Percentiles rank a stretch among this genome's conserved stretches.
phyloP scores from a whole-genome alignment of 495 filamentous ascomycete genomes.

The Tuber borchii region DNA sequence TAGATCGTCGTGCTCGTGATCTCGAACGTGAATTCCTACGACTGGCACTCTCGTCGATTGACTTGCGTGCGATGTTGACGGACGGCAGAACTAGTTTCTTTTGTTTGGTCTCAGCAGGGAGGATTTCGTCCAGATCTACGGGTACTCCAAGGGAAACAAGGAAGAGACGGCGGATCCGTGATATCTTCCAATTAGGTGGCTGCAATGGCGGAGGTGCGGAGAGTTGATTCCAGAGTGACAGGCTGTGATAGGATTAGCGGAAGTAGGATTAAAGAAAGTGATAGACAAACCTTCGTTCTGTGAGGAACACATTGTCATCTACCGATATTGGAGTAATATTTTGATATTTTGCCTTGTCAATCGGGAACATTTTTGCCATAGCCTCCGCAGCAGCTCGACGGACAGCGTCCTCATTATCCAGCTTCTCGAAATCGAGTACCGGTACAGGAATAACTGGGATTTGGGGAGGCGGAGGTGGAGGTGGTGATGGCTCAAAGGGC shows the following conservation, averaged over 20 bases:
- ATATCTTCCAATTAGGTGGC: conserved; percentile 96
- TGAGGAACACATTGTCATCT: conserved; percentile 58
- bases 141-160: conserved; percentile 93
- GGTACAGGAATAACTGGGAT: conserved; percentile 33
- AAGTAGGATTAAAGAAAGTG: conserved; percentile 33
- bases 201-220: conserved; percentile 89
- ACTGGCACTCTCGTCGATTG: conserved; percentile 16
- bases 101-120: conserved; percentile 83
- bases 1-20: conserved; percentile 38
- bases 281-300: conserved; percentile 49
- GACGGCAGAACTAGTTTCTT: conserved; percentile 94
- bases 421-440: conserved; percentile 63
- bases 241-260: conserved; percentile 54
- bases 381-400: conserved; percentile 50
- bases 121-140: conserved; percentile 92
- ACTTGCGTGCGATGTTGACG: conserved; percentile 51
- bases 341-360: conserved; percentile 48
- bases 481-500: conserved; percentile 42
- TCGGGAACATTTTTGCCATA: conserved; percentile 54
- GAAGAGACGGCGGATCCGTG: conserved; percentile 90
- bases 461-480: conserved; percentile 45
- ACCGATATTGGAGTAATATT: conserved; percentile 46
- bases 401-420: conserved; percentile 50
- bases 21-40: conserved; percentile 39
- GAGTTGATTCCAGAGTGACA: conserved; percentile 93